These are phyloP conservation scores for Cardamine resedifolia DNA, from an alignment of 345 rosid genomes.

Conservation along the genomic window DNA sequence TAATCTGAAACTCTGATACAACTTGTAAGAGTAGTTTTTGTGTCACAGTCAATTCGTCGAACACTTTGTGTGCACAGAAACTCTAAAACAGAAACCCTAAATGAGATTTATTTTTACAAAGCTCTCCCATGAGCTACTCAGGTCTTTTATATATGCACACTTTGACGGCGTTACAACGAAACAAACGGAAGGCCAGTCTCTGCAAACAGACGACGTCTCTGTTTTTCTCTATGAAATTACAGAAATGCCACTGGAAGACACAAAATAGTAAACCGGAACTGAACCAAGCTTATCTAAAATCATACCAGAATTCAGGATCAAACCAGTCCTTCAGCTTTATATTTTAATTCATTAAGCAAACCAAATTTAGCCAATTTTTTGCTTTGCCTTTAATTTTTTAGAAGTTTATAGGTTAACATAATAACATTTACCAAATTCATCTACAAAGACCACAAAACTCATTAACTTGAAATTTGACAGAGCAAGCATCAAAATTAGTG, in stretches of 20 bases:
- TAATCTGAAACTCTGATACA: background rate
- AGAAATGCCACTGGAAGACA: background rate
- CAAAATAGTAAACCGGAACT: background rate
- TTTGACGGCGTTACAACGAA: background rate
- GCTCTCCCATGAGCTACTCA: background rate
- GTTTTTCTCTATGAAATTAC: background rate
- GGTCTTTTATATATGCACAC: background rate
- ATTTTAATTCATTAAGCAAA: background rate
- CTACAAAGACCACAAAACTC: background rate
- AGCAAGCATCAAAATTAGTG: background rate
- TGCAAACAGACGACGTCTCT: background rate
- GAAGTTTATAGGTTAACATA: background rate
- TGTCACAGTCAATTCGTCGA: conserved; percentile 6
- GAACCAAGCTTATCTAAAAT: background rate
- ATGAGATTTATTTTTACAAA: background rate
- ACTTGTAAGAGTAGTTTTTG: background rate
- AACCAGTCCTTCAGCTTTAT: background rate
- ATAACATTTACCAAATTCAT: background rate
- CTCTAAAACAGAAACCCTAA: background rate
- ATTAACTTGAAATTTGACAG: background rate
- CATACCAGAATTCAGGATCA: background rate
- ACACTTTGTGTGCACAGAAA: background rate
- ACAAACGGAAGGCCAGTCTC: background rate
- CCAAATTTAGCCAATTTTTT: background rate
- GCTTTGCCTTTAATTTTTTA: background rate